Base-by-base conservation (phyloP, 2,329 filamentous ascomycete genomes). In the Xylariaceae sp. region DNA sequence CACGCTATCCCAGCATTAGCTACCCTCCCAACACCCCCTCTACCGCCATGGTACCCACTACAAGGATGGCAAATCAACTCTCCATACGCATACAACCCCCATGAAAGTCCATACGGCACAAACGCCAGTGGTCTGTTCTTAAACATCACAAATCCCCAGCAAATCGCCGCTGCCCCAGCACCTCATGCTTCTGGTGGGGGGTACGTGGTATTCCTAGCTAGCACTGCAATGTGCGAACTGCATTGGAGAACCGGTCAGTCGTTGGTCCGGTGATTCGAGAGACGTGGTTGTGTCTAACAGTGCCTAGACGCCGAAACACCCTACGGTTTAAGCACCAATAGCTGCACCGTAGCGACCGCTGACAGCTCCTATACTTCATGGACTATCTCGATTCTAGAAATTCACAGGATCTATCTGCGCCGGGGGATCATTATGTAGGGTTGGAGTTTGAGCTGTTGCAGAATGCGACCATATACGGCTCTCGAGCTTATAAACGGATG, bases 11-110 rank as follows among this genome's bases (percentile, higher is more conserved):
- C 38, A 17, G 34, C 45, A 40, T 43, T 38, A 11, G 22, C 53
- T 38, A 41, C 31, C 7, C 36, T 50, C 9, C 45, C 54, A 3
- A 5, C 22, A 16, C 57, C 55, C 1, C 57, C 57, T 5, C 50
- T 63, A 11, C 60, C 61, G 7, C 57, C 61, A 5, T 63, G 61
- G 61, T 63, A 63, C 43, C 61, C 61, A 2, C 51, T 63, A 11
- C 46, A 59, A 38, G 44, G 54, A 3, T 63, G 59, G 61, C 42
- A 56, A 31, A 49, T 63, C 42, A 51, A 47, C n/a, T 52, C 57
- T 1, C 16, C 62, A 3, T 43, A 50, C 12, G 51, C 53, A 14
- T 45, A 43, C 1, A 55, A 59, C 42, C 61, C 60, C 3, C 49
- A 54, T 13, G 36, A 52, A 6, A 48, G 57, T 12, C 57, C 61